These are phyloP conservation scores for Blastobotrys raffinosifermentans DNA, from an alignment of 1,139 yeast species.

Conservation along the genomic window DNA sequence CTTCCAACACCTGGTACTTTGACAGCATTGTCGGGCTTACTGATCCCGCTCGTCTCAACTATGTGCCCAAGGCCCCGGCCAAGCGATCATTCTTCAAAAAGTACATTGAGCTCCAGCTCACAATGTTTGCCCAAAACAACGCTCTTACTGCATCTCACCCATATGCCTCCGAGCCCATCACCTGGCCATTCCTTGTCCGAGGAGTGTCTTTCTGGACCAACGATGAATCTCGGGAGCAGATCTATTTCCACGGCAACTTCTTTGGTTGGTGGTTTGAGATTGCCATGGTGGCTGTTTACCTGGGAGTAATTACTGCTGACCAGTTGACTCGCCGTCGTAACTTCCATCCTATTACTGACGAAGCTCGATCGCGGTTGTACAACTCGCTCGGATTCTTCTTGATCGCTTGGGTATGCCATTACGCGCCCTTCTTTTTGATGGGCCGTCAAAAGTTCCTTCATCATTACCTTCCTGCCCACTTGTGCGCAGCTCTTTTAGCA, in stretches of 20 bases:
- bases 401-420: constrained; percentile 88
- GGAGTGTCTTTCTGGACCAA: constrained; percentile 98
- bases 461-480: constrained; percentile 94
- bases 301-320: constrained; percentile 64
- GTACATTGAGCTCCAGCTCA: constrained; percentile 81
- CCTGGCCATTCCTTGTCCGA: constrained; percentile 88
- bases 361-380: constrained; percentile 69
- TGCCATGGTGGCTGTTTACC: constrained; percentile 56
- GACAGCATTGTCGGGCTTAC: constrained; percentile 64
- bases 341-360: constrained; percentile 48
- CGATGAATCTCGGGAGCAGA: constrained; percentile 53
- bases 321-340: constrained; percentile 73
- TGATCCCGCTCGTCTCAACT: constrained; percentile 52
- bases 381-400: constrained; percentile 80
- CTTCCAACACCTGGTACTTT: constrained; percentile 66
- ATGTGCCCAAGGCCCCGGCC: constrained; percentile 48
- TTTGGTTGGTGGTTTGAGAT: constrained; percentile 91
- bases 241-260: constrained; percentile 84
- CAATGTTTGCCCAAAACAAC: constrained; percentile 92
- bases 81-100: constrained; percentile 70
- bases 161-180: constrained; percentile 85
- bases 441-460: constrained; percentile 95
- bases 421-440: constrained; percentile 73
- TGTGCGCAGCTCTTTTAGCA: constrained; percentile 76
- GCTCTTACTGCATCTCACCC: constrained; percentile 86